Percentiles rank a stretch among this genome's conserved stretches.
Conservation (phyloP, 805 yeast species). For the Myxozyma neglecta region DNA sequence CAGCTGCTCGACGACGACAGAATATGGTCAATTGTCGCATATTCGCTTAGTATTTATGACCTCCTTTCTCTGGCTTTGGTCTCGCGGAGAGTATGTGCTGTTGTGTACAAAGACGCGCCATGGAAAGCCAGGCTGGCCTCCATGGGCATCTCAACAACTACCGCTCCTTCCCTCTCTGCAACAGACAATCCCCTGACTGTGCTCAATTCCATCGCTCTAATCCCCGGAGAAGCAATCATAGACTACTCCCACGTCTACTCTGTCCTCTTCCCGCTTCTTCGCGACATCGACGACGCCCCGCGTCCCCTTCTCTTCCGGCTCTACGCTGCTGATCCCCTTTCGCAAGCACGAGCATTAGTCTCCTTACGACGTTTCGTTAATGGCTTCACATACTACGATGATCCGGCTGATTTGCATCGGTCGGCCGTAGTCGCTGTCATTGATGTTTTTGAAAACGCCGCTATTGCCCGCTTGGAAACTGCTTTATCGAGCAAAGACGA, state of each 20-base stretch:
- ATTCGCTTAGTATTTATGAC: too few relatives aligned
- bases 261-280: constrained; percentile 47
- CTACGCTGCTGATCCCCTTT: constrained; percentile 49
- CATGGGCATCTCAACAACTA: neutral
- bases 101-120: too few relatives aligned
- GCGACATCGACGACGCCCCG: constrained; percentile 48
- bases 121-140: too few relatives aligned
- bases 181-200: constrained; percentile 42
- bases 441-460: constrained; percentile 71
- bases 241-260: constrained; percentile 46
- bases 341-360: constrained; percentile 57
- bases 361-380: constrained; percentile 44
- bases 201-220: constrained; percentile 37
- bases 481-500: constrained; percentile 52
- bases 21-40: too few relatives aligned
- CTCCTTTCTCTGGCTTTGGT: too few relatives aligned
- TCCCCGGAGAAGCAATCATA: constrained; percentile 41
- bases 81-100: too few relatives aligned
- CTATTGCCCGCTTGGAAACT: constrained; percentile 64
- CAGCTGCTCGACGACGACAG: too few relatives aligned
- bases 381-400: constrained; percentile 37
- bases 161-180: neutral
- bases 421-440: constrained; percentile 52
- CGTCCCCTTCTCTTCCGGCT: constrained; percentile 46
- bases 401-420: constrained; percentile 39